phyloP scores from a whole-genome alignment of 1,284 basidiomycete species.

The Sporisorium reilianum region DNA sequence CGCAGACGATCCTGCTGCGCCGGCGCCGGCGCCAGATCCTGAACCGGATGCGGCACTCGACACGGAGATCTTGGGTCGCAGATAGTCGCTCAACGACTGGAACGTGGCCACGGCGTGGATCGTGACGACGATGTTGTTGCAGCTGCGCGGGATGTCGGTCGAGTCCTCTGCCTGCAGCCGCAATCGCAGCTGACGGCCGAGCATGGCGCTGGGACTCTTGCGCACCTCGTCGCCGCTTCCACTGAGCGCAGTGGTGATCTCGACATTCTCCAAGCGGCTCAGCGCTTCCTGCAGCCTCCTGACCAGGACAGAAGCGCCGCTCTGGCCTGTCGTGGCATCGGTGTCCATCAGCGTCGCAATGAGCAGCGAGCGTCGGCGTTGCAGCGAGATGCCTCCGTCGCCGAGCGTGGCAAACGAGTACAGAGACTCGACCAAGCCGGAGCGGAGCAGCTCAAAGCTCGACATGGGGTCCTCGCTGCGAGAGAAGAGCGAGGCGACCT shows the following conservation, averaged over 20 bases:
- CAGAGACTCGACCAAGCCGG: slow-evolving; percentile 88
- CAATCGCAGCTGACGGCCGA: slow-evolving; percentile 62
- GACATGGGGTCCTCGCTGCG: slow-evolving; percentile 81
- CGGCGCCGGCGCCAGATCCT: slow-evolving; percentile 73
- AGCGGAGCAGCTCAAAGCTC: slow-evolving; percentile 94
- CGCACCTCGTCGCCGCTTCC: slow-evolving; percentile 51
- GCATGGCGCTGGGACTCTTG: slow-evolving; percentile 52
- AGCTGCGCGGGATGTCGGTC: slow-evolving; percentile 57
- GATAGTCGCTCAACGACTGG: slow-evolving; percentile 64
- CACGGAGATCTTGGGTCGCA: slow-evolving; percentile 61
- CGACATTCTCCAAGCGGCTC: slow-evolving; percentile 63
- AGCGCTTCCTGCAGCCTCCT: slow-evolving; percentile 63
- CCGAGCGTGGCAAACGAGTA: slow-evolving; percentile 82
- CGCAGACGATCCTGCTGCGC: slow-evolving; percentile 24
- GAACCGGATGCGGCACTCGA: slow-evolving; percentile 70
- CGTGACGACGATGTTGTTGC: slow-evolving; percentile 62
- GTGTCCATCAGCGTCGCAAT: slow-evolving; percentile 47
- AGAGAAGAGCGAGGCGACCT: slow-evolving; percentile 83
- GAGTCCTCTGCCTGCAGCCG: slow-evolving; percentile 62
- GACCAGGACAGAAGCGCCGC: slow-evolving; percentile 49
- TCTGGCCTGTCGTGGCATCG: slow-evolving; percentile 25
- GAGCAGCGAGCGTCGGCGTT: slow-evolving; percentile 50
- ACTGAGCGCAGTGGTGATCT: slow-evolving; percentile 58
- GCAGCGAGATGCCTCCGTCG: slow-evolving; percentile 33
- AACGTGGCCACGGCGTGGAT: slow-evolving; percentile 68